A percentile compares a stretch with the other conserved stretches of the same genome.
Conservation (phyloP, 1,284 basidiomycete genomes). For the Cronartium quercuum region DNA sequence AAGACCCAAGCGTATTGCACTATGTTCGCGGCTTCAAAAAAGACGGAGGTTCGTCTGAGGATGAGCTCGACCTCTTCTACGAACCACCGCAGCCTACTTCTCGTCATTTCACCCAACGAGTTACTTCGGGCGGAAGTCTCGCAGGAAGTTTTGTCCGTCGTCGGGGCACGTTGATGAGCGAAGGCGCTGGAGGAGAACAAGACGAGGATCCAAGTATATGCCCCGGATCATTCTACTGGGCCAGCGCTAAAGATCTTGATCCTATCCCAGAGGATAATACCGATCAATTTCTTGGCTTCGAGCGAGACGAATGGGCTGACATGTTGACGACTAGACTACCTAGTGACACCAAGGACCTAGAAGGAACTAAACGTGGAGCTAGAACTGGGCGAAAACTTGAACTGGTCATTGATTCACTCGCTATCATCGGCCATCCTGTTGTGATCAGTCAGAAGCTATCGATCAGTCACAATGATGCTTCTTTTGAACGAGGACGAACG, state of each 20-base stretch:
- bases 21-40: slow-evolving; percentile 4
- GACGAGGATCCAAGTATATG: slow-evolving; percentile 7
- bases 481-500: slow-evolving; percentile 32
- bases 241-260: slow-evolving; percentile 2
- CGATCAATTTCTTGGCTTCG: slow-evolving; percentile 29
- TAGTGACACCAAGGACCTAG: slow-evolving; percentile 1
- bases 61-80: background rate
- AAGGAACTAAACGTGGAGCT: background rate
- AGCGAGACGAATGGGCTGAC: slow-evolving; percentile 31
- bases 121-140: background rate
- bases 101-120: background rate
- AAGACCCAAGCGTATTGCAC: background rate
- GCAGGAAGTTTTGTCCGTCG: background rate
- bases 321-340: slow-evolving; percentile 25
- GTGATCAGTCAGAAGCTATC: slow-evolving; percentile 15
- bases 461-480: background rate
- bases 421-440: slow-evolving; percentile 37
- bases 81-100: background rate
- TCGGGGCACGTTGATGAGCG: background rate
- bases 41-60: background rate
- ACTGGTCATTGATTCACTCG: slow-evolving; percentile 33
- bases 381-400: slow-evolving; percentile 22
- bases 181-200: background rate
- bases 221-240: slow-evolving; percentile 11
- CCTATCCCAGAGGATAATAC: background rate